Base-by-base conservation (phyloP, 306 rosid genomes). In the Pachyrhizus erosus region DNA sequence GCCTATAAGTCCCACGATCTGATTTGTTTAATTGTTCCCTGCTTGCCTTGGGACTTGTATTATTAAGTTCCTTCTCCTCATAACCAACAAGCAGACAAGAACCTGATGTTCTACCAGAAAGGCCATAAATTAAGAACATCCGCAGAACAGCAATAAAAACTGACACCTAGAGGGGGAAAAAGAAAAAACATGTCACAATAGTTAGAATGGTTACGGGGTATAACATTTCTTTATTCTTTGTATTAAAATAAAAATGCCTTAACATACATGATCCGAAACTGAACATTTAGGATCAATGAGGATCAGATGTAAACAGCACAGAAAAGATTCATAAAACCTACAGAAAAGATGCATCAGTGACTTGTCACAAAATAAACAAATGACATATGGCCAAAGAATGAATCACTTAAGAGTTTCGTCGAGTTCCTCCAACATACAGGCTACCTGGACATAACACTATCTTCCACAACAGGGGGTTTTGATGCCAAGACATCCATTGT, bases 241-340 rank as follows among this genome's bases (percentile, higher is more conserved):
- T 76, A 20, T 40, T 31, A 48, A 37, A 37, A 80, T 21, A 45
- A 70, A 75, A 76, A 73, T 55, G 55, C 17, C 29, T 67, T 73
- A 58, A 77, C 98, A 88, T 89, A 96, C 99, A 79, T 96, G 99
- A 84, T 91, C 96, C 10, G 98, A 89, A 76, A 92, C 91, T 75
- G 91, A 78, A 86, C 89, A 86, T 83, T 92, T 96, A 51, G 88
- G 80, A 87, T 93, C 92, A 52, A 75, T 61, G 18, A 96, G 89
- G 86, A 88, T 89, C 84, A 91, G 89, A 89, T 96, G 99, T 81
- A 96, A 86, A 84, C 91, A 91, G 68, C 75, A 73, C 82, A 96
- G 79, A 66, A 96, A 90, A 73, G 97, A 92, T 52, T 86, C 88
- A 88, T 93, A 93, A 85, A 88, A 96, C 94, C 99, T 96, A 86